A percentile compares a stretch with the other conserved stretches of the same genome.
phyloP scores from a whole-genome alignment of 1,139 yeast species.

The Blastobotrys indianensis region DNA sequence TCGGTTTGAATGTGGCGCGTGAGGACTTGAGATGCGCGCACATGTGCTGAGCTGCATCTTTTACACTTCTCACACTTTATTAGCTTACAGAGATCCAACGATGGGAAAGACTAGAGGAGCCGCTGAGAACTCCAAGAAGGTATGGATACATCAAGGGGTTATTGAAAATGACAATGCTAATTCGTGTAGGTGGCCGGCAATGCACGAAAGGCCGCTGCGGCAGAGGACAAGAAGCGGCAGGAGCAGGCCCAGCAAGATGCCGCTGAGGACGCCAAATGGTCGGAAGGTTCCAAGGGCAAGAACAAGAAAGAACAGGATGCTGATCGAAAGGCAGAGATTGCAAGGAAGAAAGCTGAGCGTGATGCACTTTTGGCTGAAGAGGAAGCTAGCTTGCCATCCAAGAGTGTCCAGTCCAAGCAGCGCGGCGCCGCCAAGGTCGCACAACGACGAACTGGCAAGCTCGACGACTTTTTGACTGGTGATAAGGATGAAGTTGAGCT shows the following conservation, averaged over 20 bases:
- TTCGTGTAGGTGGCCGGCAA: constrained; percentile 49
- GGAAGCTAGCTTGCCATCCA: constrained; percentile 55
- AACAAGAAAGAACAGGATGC: constrained; percentile 57
- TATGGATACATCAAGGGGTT: constrained; percentile 16
- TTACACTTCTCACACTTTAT: not conserved
- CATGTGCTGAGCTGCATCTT: too few species aligned
- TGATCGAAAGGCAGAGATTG: constrained; percentile 36
- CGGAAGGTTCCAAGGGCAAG: constrained; percentile 60
- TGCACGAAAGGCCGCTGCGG: constrained; percentile 64
- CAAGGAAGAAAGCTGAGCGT: constrained; percentile 39
- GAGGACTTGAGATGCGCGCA: too few species aligned
- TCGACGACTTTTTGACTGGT: constrained; percentile 42
- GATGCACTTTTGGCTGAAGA: constrained; percentile 51
- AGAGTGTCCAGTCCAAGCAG: constrained; percentile 48
- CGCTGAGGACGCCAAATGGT: constrained; percentile 63
- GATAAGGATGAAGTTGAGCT: constrained; percentile 39
- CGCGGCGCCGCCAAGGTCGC: constrained; percentile 73
- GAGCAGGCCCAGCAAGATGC: constrained; percentile 44
- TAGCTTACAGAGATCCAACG: constrained; percentile 1
- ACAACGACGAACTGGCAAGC: constrained; percentile 55
- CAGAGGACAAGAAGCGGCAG: constrained; percentile 55
- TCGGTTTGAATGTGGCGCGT: too few species aligned
- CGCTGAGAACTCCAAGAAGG: constrained; percentile 54
- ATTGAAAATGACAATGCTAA: not conserved
- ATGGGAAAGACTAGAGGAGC: constrained; percentile 53